Base-by-base conservation (phyloP, 345 rosid genomes). In the Capsella bursapastoris region DNA sequence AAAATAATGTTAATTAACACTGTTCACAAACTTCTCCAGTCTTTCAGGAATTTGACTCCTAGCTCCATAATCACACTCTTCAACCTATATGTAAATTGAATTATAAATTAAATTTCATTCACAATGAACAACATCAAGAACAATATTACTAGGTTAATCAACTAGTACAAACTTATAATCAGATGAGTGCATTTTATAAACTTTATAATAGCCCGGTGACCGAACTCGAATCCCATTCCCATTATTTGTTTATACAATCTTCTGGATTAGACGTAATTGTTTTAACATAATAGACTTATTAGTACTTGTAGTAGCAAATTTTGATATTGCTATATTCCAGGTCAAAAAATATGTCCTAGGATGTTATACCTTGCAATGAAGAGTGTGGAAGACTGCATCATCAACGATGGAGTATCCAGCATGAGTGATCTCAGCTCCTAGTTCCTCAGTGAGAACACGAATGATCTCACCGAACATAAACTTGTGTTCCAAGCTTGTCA, bases 401-500 rank as follows among this genome's bases (percentile, higher is more conserved):
- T 78, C 74, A 53, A 52, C 81, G 45, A 45, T 52, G 13, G 81
- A 78, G 58, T 51, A 78, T 12, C 77, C 77, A 78, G 81, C 69
- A 66, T 72, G 69, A 27, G 58, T 72, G 29, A 78, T 61, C 52
- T 78, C 81, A 66, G 52, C 37, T 66, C 65, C 73, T 8, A 71
- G 1, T 41, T 78, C 81, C 4, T 72, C 81, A 27, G 29, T 72
- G 14, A 78, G 63, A 78, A 78, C 18, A 67, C 73, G 73, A 67
- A 62, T 51, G 47, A 62, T 44, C 27, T 72, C 81, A 51, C 38
- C 3, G 6, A 72, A 72, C 22, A 78, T 28, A 60, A 58, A 72
- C 74, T 66, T 78, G 27, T 78, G 70, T 44, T 72, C 77, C 69
- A 78, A 52, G 41, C 74, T 66, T 66, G 81, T 78, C 77, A 78